Base-by-base conservation (phyloP, 164 flowering plant genomes). In the Chimonanthus salicifolius region DNA sequence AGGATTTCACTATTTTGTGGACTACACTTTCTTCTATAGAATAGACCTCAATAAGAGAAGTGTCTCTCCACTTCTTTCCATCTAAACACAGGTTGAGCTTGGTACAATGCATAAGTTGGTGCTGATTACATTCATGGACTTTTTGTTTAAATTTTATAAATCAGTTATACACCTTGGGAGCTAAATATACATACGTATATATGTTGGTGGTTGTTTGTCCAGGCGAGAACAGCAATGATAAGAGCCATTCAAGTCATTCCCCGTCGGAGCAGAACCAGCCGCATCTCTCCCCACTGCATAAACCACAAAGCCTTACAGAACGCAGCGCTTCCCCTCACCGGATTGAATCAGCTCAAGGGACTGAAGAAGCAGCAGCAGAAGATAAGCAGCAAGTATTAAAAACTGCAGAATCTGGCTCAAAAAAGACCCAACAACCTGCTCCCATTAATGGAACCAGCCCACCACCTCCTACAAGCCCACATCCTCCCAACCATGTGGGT, bases 161-260 rank as follows among this genome's bases (percentile, higher is more conserved):
- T 33, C 33, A 63, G 3, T 58, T 46, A 6, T 43, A 8, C 16
- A 46, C 47, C 49, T 33, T 16, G 33, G n/a, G 60, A 54, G 60
- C 58, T 51, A 15, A n/a, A 54, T 54, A 54, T 54, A 54, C 33
- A 33, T 33, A 33, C 33, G 33, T 33, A 33, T 33, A 33, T 33
- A 33, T 33, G 33, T 33, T 54, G 60, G 8, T 54, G 4, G 60
- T 13, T 4, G 60, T 54, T 54, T 54, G 3, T 18, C 3, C 86
- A 85, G 92, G 83, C 45, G 83, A 85, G 54, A 73, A 83, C 78
- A 84, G 81, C 75, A 78, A 88, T 15, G 84, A 85, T 1, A 81
- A 82, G 79, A 87, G 87, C 77, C 78, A 82, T 70, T 75, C 83
- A 13, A 83, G 84, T 62, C 69, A 50, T 6, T 65, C 75, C 18